These are phyloP conservation scores for Yamadazyma phyllophila DNA, from an alignment of 805 yeast genomes.

Conservation along the genomic window DNA sequence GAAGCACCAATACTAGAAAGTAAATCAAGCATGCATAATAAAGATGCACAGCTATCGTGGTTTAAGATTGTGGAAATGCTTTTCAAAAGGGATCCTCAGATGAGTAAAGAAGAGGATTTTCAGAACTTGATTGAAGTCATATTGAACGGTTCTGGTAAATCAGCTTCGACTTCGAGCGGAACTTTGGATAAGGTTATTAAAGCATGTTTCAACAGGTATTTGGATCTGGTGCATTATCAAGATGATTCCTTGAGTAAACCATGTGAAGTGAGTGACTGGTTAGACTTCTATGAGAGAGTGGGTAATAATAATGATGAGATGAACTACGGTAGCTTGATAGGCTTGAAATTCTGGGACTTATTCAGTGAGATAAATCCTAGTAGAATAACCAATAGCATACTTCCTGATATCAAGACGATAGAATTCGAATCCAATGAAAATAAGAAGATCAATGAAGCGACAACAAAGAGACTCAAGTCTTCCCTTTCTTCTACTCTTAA, in stretches of 20 bases:
- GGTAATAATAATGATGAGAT: constrained; percentile 36
- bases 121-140: constrained; percentile 45
- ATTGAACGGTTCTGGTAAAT: constrained; percentile 36
- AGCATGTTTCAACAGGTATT: constrained; percentile 71
- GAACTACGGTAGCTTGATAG: constrained; percentile 55
- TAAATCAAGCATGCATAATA: constrained; percentile 24
- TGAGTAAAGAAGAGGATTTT: constrained; percentile 48
- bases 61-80: constrained; percentile 58
- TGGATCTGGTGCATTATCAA: constrained; percentile 54
- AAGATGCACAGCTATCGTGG: constrained; percentile 70
- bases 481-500: constrained; percentile 28
- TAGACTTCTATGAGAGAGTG: constrained; percentile 65
- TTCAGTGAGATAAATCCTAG: constrained; percentile 59
- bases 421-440: constrained; percentile 42
- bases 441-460: constrained; percentile 30
- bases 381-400: constrained; percentile 17
- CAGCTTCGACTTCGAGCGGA: constrained; percentile 31
- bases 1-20: constrained; percentile 2
- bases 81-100: constrained; percentile 51
- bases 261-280: constrained; percentile 68
- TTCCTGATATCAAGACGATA: constrained; percentile 31
- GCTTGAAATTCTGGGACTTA: constrained; percentile 58
- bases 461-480: constrained; percentile 28
- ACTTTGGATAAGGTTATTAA: constrained; percentile 62
- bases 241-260: constrained; percentile 66